A percentile compares a stretch with the other conserved stretches of the same genome.
These are phyloP conservation scores for Pelargonium citronellum DNA, from an alignment of 441 rosid species.

Conservation along the genomic window DNA sequence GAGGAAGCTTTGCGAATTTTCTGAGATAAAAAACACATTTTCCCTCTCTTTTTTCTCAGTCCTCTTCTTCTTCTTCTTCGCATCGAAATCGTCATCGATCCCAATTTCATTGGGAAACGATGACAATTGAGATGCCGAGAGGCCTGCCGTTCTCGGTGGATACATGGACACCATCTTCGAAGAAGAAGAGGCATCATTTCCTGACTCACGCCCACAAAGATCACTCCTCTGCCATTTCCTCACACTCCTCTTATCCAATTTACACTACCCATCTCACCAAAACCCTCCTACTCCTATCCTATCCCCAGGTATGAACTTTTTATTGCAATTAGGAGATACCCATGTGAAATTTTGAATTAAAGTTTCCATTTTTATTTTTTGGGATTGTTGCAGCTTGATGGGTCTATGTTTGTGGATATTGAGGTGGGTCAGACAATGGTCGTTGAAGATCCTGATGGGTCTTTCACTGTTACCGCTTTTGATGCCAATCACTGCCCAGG, in stretches of 20 bases:
- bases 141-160: conserved; percentile 85
- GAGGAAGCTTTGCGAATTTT: conserved; percentile 16
- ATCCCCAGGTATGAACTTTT: conserved; percentile 38
- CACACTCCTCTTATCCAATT: conserved; percentile 49
- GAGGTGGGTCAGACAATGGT: conserved; percentile 53
- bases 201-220: conserved; percentile 81
- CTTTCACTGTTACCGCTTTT: conserved; percentile 54
- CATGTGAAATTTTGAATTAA: background rate
- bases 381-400: conserved; percentile 39
- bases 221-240: conserved; percentile 59
- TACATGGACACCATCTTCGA: conserved; percentile 53
- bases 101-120: conserved; percentile 12
- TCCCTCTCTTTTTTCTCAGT: background rate
- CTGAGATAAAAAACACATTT: background rate
- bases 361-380: background rate
- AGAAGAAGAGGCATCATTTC: conserved; percentile 66
- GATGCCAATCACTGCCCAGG: conserved; percentile 87
- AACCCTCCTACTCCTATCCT: conserved; percentile 47
- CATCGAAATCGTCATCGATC: background rate
- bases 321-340: background rate
- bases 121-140: conserved; percentile 77
- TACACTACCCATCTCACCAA: conserved; percentile 61
- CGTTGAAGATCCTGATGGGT: conserved; percentile 53
- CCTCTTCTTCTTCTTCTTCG: background rate
- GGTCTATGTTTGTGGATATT: conserved; percentile 46